Percentiles rank a stretch among this genome's conserved stretches.
These are phyloP conservation scores for barley (Hordeum vulgare) DNA, from an alignment of 176 grass and related monocot genomes.

Conservation along the genomic window MorexV3_pseudomolecules_assembly NC_058522.1:420419173-420419672, in stretches of 20 bases:
- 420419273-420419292: not conserved
- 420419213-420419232: not conserved
- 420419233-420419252: conserved; percentile 1
- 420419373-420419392: not conserved
- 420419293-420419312: not conserved
- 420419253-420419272: not conserved
- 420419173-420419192: too few relatives aligned
- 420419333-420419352: not conserved
- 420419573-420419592: not conserved
- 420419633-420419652: not conserved
- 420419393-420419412: not conserved
- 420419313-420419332: not conserved
- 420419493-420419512: not conserved
- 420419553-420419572: not conserved
- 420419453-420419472: not conserved
- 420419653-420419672: not conserved
- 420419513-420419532: not conserved
- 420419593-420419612: not conserved
- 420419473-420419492: too few relatives aligned
- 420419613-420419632: not conserved
- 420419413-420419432: conserved; percentile 27
- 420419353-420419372: not conserved
- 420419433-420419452: not conserved
- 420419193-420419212: too few relatives aligned
- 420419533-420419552: not conserved